A percentile compares a stretch with the other conserved stretches of the same genome.
Evolutionary conservation across 2,329 filamentous ascomycete genomes (phyloP).

Genomic region (Beauveria sp.): DNA sequence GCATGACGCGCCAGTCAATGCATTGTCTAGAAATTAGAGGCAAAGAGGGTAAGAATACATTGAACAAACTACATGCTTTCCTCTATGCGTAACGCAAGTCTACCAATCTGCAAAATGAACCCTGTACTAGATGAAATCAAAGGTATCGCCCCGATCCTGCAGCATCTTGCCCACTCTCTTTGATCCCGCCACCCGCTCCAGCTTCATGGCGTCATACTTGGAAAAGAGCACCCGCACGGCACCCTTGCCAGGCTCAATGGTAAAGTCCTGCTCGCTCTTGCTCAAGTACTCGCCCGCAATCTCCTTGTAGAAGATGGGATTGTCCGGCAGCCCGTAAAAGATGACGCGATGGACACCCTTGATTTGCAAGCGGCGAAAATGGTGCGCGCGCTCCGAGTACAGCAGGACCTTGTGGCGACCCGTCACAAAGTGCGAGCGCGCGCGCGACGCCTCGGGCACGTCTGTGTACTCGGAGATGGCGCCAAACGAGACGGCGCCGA

Average conservation of each 20-base stretch:
- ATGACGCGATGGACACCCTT: slow-evolving; percentile 77
- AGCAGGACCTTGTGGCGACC: slow-evolving; percentile 77
- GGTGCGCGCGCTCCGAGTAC: slow-evolving; percentile 93
- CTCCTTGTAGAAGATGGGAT: slow-evolving; percentile 74
- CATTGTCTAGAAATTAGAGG: too few species aligned
- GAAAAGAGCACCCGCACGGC: slow-evolving; percentile 64
- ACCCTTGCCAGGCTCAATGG: slow-evolving; percentile 50
- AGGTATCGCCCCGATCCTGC: slow-evolving; percentile 76
- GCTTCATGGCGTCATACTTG: slow-evolving; percentile 79
- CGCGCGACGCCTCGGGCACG: slow-evolving; percentile 69
- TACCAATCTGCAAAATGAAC: not conserved
- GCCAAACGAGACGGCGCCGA: slow-evolving; percentile 52
- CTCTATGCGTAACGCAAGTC: slow-evolving; percentile 2
- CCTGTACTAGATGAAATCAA: slow-evolving; percentile 74
- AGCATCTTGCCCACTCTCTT: slow-evolving; percentile 79
- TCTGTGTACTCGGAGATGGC: slow-evolving; percentile 84
- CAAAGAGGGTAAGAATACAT: not conserved
- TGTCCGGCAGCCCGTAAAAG: slow-evolving; percentile 86
- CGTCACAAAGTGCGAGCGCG: slow-evolving; percentile 77
- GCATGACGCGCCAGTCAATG: too few species aligned
- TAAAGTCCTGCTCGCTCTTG: slow-evolving; percentile 49
- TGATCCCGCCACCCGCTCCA: slow-evolving; percentile 82
- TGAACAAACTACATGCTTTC: not conserved
- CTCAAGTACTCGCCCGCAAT: slow-evolving; percentile 61
- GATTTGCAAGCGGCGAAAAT: slow-evolving; percentile 83